phyloP scores from a whole-genome alignment of 768 basidiomycete species.

The Lactarius indigo region DNA sequence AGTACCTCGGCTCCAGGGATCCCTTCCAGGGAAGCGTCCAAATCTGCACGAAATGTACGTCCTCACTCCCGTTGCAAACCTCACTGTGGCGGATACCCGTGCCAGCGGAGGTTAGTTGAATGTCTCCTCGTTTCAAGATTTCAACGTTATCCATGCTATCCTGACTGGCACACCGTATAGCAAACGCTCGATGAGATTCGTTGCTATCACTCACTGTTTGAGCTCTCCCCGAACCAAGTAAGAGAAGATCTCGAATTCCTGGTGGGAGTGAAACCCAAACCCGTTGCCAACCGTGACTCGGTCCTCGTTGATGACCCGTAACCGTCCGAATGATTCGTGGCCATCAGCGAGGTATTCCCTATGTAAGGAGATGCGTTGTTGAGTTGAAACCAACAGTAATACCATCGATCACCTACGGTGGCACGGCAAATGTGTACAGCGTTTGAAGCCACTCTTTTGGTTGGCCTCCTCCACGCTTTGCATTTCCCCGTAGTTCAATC shows the following conservation, averaged over 20 bases:
- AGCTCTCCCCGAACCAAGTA: slow-evolving; percentile 78
- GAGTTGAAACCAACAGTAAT: background rate
- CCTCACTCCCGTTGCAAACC: slow-evolving; percentile 46
- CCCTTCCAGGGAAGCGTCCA: slow-evolving; percentile 53
- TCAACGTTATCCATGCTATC: slow-evolving; percentile 93
- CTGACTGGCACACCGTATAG: slow-evolving; percentile 44
- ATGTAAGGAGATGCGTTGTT: background rate
- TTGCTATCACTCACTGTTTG: slow-evolving; percentile 59
- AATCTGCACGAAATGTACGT: slow-evolving; percentile 65
- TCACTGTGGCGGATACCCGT: slow-evolving; percentile 88
- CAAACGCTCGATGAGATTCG: background rate
- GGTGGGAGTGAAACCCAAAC: slow-evolving; percentile 82
- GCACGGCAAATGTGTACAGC: slow-evolving; percentile 73
- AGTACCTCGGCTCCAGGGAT: slow-evolving; percentile 72
- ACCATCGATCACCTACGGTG: slow-evolving; percentile 39
- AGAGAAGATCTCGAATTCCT: slow-evolving; percentile 88
- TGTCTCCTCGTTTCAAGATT: slow-evolving; percentile 79
- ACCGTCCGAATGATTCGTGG: slow-evolving; percentile 62
- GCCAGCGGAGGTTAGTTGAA: slow-evolving; percentile 91
- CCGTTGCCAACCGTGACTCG: slow-evolving; percentile 73
- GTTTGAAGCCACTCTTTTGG: slow-evolving; percentile 51
- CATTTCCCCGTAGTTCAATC: slow-evolving; percentile 20
- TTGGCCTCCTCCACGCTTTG: slow-evolving; percentile 22
- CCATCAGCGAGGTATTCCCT: slow-evolving; percentile 53
- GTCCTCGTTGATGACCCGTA: slow-evolving; percentile 93